These are phyloP conservation scores for Aureobasidium sp. DNA, from an alignment of 2,329 filamentous ascomycete genomes.

Conservation along the genomic window DNA sequence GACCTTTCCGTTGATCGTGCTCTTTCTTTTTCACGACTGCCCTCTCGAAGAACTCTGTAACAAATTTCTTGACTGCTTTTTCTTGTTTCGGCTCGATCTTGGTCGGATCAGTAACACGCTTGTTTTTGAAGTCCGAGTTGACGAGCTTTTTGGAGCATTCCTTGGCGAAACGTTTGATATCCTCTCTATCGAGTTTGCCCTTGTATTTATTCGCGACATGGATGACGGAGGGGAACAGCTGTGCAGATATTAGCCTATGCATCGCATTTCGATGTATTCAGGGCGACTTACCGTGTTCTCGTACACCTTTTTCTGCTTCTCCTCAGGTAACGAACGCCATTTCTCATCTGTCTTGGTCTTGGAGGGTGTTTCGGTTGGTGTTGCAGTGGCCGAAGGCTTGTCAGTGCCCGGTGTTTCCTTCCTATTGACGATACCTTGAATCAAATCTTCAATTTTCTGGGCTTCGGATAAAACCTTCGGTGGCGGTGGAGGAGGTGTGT, in stretches of 20 bases:
- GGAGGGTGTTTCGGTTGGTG: conserved; percentile 54
- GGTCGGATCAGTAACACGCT: conserved; percentile 75
- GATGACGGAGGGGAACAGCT: conserved; percentile 82
- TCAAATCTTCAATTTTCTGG: conserved; percentile 66
- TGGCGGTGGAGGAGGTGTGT: conserved; percentile 44
- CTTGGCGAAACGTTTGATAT: conserved; percentile 58
- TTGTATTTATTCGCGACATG: conserved; percentile 81
- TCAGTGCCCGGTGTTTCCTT: conserved; percentile 54
- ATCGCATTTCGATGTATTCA: not conserved
- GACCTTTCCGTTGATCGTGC: conserved; percentile 58
- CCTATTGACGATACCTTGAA: conserved; percentile 56
- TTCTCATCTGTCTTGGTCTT: conserved; percentile 56
- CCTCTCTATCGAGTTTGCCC: conserved; percentile 76
- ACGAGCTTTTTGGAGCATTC: conserved; percentile 76
- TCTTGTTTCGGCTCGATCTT: conserved; percentile 63
- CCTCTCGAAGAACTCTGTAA: conserved; percentile 80
- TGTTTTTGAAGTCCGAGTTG: conserved; percentile 83
- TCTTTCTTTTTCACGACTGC: conserved; percentile 69
- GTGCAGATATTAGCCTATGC: conserved; percentile 17
- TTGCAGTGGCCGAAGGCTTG: conserved; percentile 52
- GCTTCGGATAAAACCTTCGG: conserved; percentile 65
- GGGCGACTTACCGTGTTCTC: conserved; percentile 78
- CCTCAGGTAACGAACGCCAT: conserved; percentile 61
- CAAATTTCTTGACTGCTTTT: conserved; percentile 75
- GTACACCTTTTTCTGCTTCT: conserved; percentile 93